Evolutionary conservation across 1,139 yeast genomes (phyloP), one percentile per base, ranked within the genome.

Genomic region (Lodderomyces margitis): DNA sequence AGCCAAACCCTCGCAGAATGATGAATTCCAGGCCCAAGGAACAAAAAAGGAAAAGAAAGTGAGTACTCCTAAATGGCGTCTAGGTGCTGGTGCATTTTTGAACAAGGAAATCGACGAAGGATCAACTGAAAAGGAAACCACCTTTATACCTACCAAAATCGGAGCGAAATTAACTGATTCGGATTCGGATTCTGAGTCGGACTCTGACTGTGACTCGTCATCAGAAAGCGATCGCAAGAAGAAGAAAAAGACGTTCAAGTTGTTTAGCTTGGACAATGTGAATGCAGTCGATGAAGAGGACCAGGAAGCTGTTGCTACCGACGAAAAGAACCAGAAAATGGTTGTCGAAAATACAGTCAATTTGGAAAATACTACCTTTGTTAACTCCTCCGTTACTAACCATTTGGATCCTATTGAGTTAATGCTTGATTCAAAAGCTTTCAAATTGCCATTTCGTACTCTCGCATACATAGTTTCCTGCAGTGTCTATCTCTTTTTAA

Each of bases 61-160:
- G 28, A 9, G 32, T 6, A 24, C 14, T 5, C 49, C 49, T 1
- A 46, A 40, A 31, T 46, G 48, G 47, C 48, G 44, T 35, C 25
- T 49, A 35, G 53, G 53, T 21, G 51, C 52, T 17, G 53, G 53
- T 19, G 42, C 47, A 9, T 49, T 43, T 40, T 38, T 48, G n/a
- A 43, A 49, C 24, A 49, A 49, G 39, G 51, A 49, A 36, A 27
- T 46, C 15, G 36, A 43, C 19, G 20, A 40, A 19, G 39, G 33
- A 24, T 12, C 36, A 12, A 33, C 21, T 21, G 34, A 30, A 14
- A 28, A 23, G 20, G 39, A 36, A 28, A 27, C 39, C 12, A 33
- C 36, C 12, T 33, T 33, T 12, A 21, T 33, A 8, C 36, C 36
- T 7, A 28, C 32, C 10, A 28, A 15, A 3, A 28, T 28, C 19